phyloP scores from a whole-genome alignment of 306 rosid genomes.

The Senna tora region DNA sequence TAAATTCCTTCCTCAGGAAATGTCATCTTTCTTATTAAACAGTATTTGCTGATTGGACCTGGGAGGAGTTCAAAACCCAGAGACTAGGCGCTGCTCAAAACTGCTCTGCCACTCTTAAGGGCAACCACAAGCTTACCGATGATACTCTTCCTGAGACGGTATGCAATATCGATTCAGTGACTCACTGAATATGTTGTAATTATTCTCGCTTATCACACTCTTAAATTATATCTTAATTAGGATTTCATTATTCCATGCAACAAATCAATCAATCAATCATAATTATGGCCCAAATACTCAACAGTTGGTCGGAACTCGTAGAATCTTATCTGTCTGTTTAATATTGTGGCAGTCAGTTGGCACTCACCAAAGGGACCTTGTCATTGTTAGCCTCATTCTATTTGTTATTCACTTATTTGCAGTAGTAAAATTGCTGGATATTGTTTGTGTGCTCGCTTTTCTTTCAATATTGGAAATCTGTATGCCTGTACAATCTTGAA shows the following conservation, averaged over 20 bases:
- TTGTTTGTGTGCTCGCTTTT: background rate
- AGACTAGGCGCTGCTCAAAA: constrained; percentile 92
- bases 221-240: background rate
- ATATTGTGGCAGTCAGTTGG: background rate
- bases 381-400: background rate
- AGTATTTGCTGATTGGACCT: constrained; percentile 93
- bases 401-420: background rate
- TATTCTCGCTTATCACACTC: background rate
- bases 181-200: background rate
- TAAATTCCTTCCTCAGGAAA: background rate
- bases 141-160: constrained; percentile 67
- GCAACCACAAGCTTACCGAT: constrained; percentile 66
- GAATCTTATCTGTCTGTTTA: background rate
- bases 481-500: background rate
- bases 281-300: background rate
- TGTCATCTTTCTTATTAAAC: background rate
- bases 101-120: constrained; percentile 89
- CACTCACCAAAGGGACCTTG: background rate
- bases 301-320: background rate
- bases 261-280: background rate
- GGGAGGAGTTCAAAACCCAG: constrained; percentile 81
- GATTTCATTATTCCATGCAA: background rate
- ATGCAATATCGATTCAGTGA: background rate
- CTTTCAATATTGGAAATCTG: background rate
- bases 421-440: background rate